These are phyloP conservation scores for Yamadazyma dendronema DNA, from an alignment of 1,139 yeast species.

Conservation along the genomic window DNA sequence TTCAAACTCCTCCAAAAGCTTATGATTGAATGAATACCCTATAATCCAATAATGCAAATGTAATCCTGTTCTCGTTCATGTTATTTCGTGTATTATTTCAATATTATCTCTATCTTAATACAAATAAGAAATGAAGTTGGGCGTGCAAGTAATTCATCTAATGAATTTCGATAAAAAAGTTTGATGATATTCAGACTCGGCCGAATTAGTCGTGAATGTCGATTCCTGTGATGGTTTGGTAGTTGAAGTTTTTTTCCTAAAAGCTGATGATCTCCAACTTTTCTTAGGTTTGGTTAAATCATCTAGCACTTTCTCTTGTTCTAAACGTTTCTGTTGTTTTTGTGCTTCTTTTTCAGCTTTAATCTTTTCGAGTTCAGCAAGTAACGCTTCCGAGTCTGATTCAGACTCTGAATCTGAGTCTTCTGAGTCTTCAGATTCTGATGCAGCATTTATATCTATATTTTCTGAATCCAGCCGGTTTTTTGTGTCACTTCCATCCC, in stretches of 20 bases:
- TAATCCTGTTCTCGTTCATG: not conserved
- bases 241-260: slow-evolving; percentile 38
- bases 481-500: no score
- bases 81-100: slow-evolving; percentile 10
- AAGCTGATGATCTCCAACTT: slow-evolving; percentile 58
- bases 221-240: slow-evolving; percentile 23
- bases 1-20: slow-evolving; percentile 1
- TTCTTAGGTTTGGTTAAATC: slow-evolving; percentile 46
- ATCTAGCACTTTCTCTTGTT: slow-evolving; percentile 9
- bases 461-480: no score
- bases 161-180: slow-evolving; percentile 68
- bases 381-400: slow-evolving; percentile 11
- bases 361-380: slow-evolving; percentile 54
- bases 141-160: slow-evolving; percentile 24
- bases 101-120: slow-evolving; percentile 3
- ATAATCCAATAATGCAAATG: no score
- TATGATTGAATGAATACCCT: no score
- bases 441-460: slow-evolving; percentile 11
- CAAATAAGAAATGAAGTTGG: slow-evolving; percentile 1
- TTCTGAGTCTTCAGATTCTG: slow-evolving; percentile 8
- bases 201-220: slow-evolving; percentile 60
- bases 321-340: slow-evolving; percentile 5
- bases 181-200: slow-evolving; percentile 68
- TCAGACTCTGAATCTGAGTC: slow-evolving; percentile 11
- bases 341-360: slow-evolving; percentile 29